Percentiles rank a stretch among this genome's conserved stretches.
These are phyloP conservation scores for Laguncularia racemosa DNA, from an alignment of 345 rosid genomes.

Conservation along the genomic window DNA sequence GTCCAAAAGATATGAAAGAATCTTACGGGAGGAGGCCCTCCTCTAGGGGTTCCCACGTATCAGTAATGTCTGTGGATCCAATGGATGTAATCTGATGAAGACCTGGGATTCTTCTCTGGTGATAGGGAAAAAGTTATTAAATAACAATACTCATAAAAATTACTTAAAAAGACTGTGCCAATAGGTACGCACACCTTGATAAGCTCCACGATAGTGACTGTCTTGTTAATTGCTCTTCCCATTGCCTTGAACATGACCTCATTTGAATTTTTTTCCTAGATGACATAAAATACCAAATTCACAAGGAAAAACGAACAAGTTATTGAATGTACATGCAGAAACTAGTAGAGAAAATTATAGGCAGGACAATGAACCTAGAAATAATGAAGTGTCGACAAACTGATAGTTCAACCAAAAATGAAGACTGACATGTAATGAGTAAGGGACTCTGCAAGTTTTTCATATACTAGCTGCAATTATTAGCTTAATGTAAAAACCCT, in stretches of 20 bases:
- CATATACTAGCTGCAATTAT: too few species aligned
- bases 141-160: too few species aligned
- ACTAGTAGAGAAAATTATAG: background rate
- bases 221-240: slow-evolving; percentile 53
- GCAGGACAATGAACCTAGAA: too few species aligned
- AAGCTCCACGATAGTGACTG: slow-evolving; percentile 39
- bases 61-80: slow-evolving; percentile 41
- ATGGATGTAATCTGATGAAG: slow-evolving; percentile 40
- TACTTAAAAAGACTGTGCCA: background rate
- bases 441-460: too few species aligned
- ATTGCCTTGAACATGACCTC: slow-evolving; percentile 43
- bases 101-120: slow-evolving; percentile 37
- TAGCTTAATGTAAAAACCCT: too few species aligned
- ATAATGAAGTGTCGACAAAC: too few species aligned
- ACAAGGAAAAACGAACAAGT: background rate
- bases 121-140: background rate
- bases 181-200: slow-evolving; percentile 27
- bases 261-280: slow-evolving; percentile 31
- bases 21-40: slow-evolving; percentile 62
- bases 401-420: too few species aligned
- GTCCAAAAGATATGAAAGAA: background rate
- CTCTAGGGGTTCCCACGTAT: slow-evolving; percentile 60
- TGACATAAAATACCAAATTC: background rate
- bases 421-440: too few species aligned
- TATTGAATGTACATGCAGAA: background rate